These are phyloP conservation scores for Aspergillus proliferans DNA, from an alignment of 2,329 filamentous ascomycete genomes.

Conservation along the genomic window DNA sequence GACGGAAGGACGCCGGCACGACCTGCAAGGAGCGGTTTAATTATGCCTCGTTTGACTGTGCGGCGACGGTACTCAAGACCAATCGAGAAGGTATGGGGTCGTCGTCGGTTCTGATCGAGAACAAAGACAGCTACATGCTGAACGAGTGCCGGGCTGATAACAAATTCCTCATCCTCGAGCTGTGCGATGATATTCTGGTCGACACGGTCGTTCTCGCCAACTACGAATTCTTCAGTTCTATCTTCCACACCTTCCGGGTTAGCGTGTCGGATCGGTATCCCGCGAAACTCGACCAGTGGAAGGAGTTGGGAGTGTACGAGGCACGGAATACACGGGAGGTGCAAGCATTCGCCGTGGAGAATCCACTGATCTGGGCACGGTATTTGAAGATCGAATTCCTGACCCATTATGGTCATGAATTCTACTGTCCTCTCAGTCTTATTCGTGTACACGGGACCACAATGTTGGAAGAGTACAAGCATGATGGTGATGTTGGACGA, in stretches of 20 bases:
- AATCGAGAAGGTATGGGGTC: constrained; percentile 80
- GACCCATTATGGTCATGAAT: constrained; percentile 92
- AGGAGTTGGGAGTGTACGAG: constrained; percentile 78
- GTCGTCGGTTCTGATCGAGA: constrained; percentile 84
- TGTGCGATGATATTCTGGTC: constrained; percentile 79
- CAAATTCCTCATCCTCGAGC: constrained; percentile 90
- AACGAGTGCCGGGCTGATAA: constrained; percentile 80
- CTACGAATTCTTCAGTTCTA: constrained; percentile 98
- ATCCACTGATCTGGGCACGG: constrained; percentile 90
- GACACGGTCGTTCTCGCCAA: constrained; percentile 97
- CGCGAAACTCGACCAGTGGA: constrained; percentile 88
- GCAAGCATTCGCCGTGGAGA: constrained; percentile 88
- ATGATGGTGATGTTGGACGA: constrained; percentile 65
- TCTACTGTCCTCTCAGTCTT: constrained; percentile 88
- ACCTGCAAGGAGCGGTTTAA: constrained; percentile 98
- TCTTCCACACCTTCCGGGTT: constrained; percentile 83
- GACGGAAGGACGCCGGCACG: constrained; percentile 89
- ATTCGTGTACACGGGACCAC: constrained; percentile 87
- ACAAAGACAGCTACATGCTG: constrained; percentile 98
- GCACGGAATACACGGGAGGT: constrained; percentile 89
- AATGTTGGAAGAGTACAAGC: constrained; percentile 90
- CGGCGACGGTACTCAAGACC: constrained; percentile 85
- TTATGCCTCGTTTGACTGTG: constrained; percentile 94
- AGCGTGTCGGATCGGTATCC: constrained; percentile 94
- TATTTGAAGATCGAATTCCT: constrained; percentile 90